A percentile compares a stretch with the other conserved stretches of the same genome.
Evolutionary conservation across 495 filamentous ascomycete species (phyloP).

Genomic region (Aspergillus steynii): DNA sequence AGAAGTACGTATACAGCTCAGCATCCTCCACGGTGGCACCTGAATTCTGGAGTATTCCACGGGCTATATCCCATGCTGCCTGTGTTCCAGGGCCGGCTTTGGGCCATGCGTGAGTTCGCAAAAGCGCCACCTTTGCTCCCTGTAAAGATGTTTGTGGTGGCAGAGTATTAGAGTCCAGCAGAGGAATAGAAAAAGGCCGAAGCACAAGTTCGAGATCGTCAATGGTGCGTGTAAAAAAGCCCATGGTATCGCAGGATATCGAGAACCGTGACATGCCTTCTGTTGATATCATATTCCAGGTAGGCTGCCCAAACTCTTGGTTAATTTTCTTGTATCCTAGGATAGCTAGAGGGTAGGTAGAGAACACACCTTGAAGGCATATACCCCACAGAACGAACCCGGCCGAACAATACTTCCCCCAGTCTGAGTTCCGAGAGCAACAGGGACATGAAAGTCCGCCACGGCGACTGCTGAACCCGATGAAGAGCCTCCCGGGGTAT

Average conservation of each 20-base stretch:
- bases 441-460: constrained; percentile 16
- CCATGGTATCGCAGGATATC: constrained; percentile 52
- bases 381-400: constrained; percentile 55
- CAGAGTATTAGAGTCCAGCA: background rate
- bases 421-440: constrained; percentile 18
- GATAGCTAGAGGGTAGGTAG: background rate
- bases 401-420: constrained; percentile 48
- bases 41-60: background rate
- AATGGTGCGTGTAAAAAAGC: constrained; percentile 48
- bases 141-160: background rate
- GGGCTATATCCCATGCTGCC: background rate
- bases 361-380: constrained; percentile 43
- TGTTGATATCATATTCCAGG: constrained; percentile 53
- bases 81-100: background rate
- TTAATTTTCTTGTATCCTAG: background rate
- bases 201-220: constrained; percentile 50
- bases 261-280: constrained; percentile 52
- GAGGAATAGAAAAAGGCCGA: background rate
- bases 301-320: constrained; percentile 31
- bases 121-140: background rate
- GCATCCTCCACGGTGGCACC: constrained; percentile 2
- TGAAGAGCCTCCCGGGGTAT: constrained; percentile 16
- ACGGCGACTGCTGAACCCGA: constrained; percentile 20
- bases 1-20: background rate
- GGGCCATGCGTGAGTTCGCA: background rate